Evolutionary conservation across 352 stramenopile species (phyloP), one percentile per base, ranked within the genome.

Genomic region (Phytophthora litchii): DNA sequence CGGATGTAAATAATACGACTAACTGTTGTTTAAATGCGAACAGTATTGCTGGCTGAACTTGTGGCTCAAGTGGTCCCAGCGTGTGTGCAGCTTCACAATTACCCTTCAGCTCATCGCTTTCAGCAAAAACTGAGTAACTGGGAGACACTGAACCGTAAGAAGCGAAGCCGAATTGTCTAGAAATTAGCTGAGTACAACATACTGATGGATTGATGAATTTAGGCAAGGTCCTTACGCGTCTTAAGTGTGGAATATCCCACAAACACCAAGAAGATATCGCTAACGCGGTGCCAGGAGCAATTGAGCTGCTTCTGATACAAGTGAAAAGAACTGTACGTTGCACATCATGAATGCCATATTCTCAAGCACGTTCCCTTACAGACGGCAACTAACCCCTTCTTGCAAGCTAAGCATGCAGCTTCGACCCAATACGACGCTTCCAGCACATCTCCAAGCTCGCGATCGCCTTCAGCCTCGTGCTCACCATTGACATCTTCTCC

Each of bases 101-200:
- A 83, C 34, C 62, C 72, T 1, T 64, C 65, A 4, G 64, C 76
- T 1, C 50, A 72, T 46, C 61, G 66, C 4, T 64, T 82, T 37
- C 64, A 82, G 54, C 76, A 83, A 41, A 86, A 86, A 38, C 38
- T 78, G 23, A 58, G 56, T 40, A 86, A 86, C 65, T 86, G 76
- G 76, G 76, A 86, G 36, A 70, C 70, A 4, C 60, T 86, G 14
- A 86, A 86, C 17, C 72, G 76, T 86, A 43, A 32, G 76, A 48
- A 20, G 11, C 23, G 13, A 7, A 12, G 10, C 29, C 7, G 10
- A 34, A 34, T 34, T 13, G 6, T 34, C 3, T 2, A 12, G 29
- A 27, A 27, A 5, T 27, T n/a, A n/a, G n/a, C n/a, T n/a, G n/a
- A 5, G 23, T 5, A 27, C 23, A 27, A 5, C 23, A 27, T 27